Evolutionary conservation across 805 yeast genomes (phyloP).

Genomic region (Hanseniaspora thailandica): DNA sequence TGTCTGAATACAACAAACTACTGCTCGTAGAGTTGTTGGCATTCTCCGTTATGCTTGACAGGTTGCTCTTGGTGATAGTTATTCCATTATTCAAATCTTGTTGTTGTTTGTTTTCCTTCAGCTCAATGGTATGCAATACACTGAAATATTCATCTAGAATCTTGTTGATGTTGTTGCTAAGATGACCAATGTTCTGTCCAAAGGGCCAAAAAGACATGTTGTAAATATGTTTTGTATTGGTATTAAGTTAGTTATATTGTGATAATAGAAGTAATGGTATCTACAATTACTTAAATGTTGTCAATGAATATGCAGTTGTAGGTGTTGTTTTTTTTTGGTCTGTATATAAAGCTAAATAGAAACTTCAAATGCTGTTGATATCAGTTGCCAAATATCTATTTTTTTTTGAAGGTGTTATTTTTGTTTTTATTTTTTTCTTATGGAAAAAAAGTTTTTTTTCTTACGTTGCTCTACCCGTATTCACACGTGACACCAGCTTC

Average conservation of each 20-base stretch:
- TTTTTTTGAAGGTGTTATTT: not conserved
- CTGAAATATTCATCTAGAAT: constrained; percentile 34
- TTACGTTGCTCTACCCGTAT: not conserved
- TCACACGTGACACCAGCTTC: not conserved
- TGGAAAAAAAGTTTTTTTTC: not conserved
- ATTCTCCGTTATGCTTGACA: not conserved
- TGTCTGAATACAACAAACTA: not conserved
- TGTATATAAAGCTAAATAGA: too few relatives aligned
- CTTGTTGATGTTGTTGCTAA: constrained; percentile 27
- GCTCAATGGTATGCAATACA: constrained; percentile 23
- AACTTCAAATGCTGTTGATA: too few relatives aligned
- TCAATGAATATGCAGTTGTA: too few relatives aligned
- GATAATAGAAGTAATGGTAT: too few relatives aligned
- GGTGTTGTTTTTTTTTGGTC: too few relatives aligned
- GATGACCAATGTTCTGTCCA: constrained; percentile 29
- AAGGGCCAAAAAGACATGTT: constrained; percentile 38
- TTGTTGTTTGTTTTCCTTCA: constrained; percentile 13
- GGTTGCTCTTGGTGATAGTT: not conserved
- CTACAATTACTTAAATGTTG: too few relatives aligned
- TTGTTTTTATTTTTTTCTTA: not conserved
- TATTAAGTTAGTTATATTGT: too few relatives aligned
- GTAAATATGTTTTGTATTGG: not conserved
- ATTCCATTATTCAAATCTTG: constrained; percentile 9
- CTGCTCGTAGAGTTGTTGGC: not conserved
- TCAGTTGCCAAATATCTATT: too few relatives aligned